Percentiles rank a stretch among this genome's conserved stretches.
Conservation (phyloP, 2,329 filamentous ascomycete species). For the Dactylellina drechsleri region DNA sequence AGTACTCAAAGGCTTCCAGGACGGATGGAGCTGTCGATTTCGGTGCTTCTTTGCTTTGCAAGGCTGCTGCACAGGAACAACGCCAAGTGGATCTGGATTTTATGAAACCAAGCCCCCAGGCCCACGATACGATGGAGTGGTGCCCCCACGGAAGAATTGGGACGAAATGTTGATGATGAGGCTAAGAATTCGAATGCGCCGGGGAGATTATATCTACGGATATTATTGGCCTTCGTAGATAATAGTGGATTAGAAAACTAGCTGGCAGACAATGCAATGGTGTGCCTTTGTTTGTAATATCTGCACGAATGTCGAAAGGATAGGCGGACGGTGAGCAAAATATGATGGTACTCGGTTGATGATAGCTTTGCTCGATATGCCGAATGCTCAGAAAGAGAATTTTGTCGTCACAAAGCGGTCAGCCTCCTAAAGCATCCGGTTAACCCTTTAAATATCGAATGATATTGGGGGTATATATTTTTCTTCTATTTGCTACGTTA, state of each 20-base stretch:
- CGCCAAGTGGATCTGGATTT: conserved; percentile 47
- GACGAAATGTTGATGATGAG: conserved; percentile 7
- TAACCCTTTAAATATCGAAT: neutral
- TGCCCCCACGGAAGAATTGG: conserved; percentile 22
- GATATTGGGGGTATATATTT: neutral
- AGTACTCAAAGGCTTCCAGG: neutral
- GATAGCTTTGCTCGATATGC: neutral
- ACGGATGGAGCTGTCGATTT: conserved; percentile 14
- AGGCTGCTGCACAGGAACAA: conserved; percentile 29
- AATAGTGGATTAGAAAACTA: neutral
- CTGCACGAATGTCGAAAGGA: conserved; percentile 3
- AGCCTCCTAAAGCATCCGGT: conserved; percentile 34
- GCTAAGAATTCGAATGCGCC: neutral
- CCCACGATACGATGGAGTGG: conserved; percentile 13
- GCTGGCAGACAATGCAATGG: neutral
- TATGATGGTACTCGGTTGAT: neutral
- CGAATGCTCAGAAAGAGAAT: conserved; percentile 16
- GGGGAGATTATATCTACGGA: no score
- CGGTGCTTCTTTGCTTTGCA: conserved; percentile 24
- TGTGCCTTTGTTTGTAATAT: neutral
- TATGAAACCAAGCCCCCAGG: conserved; percentile 10
- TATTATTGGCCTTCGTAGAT: no score
- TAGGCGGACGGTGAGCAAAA: neutral
- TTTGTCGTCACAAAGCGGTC: conserved; percentile 9
- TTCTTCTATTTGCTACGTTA: conserved; percentile 24